These are phyloP conservation scores for Coemansia sp. DNA, from an alignment of 192 early-diverging fungal genomes.

Conservation along the genomic window DNA sequence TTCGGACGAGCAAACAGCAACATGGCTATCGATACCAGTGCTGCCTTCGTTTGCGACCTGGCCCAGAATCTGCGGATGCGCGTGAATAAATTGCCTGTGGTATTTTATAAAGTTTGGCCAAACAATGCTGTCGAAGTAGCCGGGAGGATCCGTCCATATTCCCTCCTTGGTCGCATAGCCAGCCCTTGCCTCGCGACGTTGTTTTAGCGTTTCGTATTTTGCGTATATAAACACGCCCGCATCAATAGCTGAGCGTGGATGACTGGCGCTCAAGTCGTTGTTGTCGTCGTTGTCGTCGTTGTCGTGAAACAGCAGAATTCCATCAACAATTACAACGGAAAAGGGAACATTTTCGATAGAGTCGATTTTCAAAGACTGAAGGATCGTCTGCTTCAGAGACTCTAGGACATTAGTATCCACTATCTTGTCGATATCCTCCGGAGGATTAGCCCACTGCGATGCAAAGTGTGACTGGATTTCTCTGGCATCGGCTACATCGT, in stretches of 20 bases:
- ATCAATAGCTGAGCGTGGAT: conserved; percentile 28
- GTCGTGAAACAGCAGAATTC: conserved; percentile 75
- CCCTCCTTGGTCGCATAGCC: conserved; percentile 81
- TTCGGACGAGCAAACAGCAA: conserved; percentile 44
- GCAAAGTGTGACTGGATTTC: conserved; percentile 21
- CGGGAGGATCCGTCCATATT: conserved; percentile 72
- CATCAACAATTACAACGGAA: conserved; percentile 58
- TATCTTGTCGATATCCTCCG: conserved; percentile 34
- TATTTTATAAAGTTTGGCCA: conserved; percentile 70
- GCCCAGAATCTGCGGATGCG: conserved; percentile 15
- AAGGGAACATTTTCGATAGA: conserved; percentile 23
- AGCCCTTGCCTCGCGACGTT: conserved; percentile 61
- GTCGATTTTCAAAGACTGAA: conserved; percentile 11
- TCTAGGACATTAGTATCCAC: conserved; percentile 13
- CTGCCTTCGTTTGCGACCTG: no score
- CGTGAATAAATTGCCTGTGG: conserved; percentile 20
- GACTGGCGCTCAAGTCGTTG: conserved; percentile 50
- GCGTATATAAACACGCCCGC: conserved; percentile 56
- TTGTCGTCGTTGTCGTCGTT: conserved; percentile 55
- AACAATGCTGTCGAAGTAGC: conserved; percentile 73
- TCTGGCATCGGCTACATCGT: not conserved
- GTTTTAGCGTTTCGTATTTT: conserved; percentile 60
- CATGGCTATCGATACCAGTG: not conserved
- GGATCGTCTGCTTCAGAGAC: conserved; percentile 2
- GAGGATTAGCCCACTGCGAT: conserved; percentile 52